Conservation (phyloP, 345 rosid genomes). For the Lepidium africanum region DNA sequence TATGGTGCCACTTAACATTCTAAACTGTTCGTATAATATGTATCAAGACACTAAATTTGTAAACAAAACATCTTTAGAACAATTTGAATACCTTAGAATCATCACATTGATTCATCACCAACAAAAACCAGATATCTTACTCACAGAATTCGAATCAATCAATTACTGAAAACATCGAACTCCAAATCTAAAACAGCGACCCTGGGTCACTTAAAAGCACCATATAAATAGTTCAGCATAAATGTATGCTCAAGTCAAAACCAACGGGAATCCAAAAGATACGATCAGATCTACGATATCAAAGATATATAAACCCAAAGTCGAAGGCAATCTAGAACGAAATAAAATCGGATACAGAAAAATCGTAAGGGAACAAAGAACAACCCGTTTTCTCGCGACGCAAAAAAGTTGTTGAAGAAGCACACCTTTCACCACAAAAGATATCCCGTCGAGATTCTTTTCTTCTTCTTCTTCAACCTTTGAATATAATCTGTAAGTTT, state of each 20-base stretch:
- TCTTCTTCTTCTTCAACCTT: too few relatives aligned
- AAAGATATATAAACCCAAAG: neutral
- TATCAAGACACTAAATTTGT: neutral
- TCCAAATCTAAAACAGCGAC: neutral
- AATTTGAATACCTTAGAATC: neutral
- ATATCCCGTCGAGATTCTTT: too few relatives aligned
- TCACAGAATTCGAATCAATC: neutral
- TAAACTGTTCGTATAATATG: neutral
- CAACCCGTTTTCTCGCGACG: slow-evolving; percentile 12
- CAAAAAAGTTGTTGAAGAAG: neutral
- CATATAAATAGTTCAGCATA: too few relatives aligned
- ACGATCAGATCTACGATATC: slow-evolving; percentile 5
- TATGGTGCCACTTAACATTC: slow-evolving; percentile 1
- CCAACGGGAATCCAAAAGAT: neutral
- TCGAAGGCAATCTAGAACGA: slow-evolving; percentile 4
- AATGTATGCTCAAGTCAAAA: slow-evolving; percentile 2
- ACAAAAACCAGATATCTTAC: neutral
- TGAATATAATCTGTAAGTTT: too few relatives aligned
- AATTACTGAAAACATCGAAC: neutral
- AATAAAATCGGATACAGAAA: slow-evolving; percentile 1
- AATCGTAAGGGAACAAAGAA: neutral
- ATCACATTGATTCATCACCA: neutral
- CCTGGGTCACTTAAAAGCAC: neutral
- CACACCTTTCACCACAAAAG: too few relatives aligned
- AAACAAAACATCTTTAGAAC: neutral